These are phyloP conservation scores for Orbilia quercus DNA, from an alignment of 2,329 filamentous ascomycete genomes.

Conservation along the genomic window DNA sequence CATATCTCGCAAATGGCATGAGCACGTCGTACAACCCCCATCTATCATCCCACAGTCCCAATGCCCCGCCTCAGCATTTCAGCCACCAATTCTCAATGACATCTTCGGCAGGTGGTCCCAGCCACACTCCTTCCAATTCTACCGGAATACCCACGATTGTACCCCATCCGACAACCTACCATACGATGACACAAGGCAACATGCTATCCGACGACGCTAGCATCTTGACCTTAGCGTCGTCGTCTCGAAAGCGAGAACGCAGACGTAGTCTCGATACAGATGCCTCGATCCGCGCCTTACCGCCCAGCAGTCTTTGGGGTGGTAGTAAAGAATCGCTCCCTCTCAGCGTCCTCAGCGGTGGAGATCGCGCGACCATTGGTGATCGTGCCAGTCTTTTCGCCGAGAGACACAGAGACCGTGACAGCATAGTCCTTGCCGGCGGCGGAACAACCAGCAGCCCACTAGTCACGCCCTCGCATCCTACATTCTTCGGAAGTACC, in stretches of 20 bases:
- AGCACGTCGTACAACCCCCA: conserved; percentile 59
- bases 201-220: conserved; percentile 86
- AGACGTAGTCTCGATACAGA: conserved; percentile 85
- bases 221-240: conserved; percentile 80
- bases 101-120: conserved; percentile 58
- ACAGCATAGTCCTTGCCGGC: conserved; percentile 49
- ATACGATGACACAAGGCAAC: conserved; percentile 82
- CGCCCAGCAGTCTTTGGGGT: conserved; percentile 83
- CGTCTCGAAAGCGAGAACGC: conserved; percentile 80
- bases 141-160: conserved; percentile 63
- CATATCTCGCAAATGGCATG: conserved; percentile 49
- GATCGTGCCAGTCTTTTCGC: conserved; percentile 40
- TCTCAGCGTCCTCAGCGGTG: conserved; percentile 76
- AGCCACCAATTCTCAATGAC: conserved; percentile 66
- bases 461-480: conserved; percentile 47
- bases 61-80: conserved; percentile 63
- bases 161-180: conserved; percentile 78
- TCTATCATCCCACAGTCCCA: conserved; percentile 59
- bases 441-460: conserved; percentile 30
- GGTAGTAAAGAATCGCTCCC: conserved; percentile 83
- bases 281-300: conserved; percentile 84
- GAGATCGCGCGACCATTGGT: conserved; percentile 49
- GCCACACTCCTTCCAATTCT: conserved; percentile 49
- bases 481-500: conserved; percentile 44
- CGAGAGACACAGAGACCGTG: conserved; percentile 45